A percentile compares a stretch with the other conserved stretches of the same genome.
These are phyloP conservation scores for Citropsis articulata DNA, from an alignment of 345 rosid species.

Conservation along the genomic window DNA sequence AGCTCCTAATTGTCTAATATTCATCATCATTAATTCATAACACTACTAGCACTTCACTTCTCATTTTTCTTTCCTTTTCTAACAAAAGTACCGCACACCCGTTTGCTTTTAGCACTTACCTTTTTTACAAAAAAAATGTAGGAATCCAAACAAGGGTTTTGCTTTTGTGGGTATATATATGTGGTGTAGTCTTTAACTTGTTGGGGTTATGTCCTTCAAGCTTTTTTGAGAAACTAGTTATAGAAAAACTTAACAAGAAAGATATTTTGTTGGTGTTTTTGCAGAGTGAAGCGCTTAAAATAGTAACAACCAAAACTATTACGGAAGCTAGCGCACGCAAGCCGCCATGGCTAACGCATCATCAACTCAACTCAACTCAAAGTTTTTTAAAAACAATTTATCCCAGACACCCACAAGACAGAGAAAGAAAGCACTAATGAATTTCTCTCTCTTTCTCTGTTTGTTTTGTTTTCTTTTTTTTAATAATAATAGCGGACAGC, in stretches of 20 bases:
- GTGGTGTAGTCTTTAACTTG: no score
- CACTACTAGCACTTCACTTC: background rate
- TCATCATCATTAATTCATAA: constrained; percentile 1
- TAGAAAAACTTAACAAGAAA: background rate
- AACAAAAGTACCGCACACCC: background rate
- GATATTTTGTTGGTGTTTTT: background rate
- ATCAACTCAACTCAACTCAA: background rate
- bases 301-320: background rate
- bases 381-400: no score
- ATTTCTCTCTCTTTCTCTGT: background rate
- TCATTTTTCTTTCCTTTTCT: background rate
- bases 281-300: background rate
- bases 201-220: no score
- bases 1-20: constrained; percentile 13
- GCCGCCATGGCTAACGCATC: constrained; percentile 3
- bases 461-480: no score
- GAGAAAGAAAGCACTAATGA: background rate
- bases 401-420: background rate
- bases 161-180: background rate
- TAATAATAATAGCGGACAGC: background rate
- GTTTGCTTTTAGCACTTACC: background rate
- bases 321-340: background rate
- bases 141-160: background rate
- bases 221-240: background rate
- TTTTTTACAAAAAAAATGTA: background rate